A percentile compares a stretch with the other conserved stretches of the same genome.
phyloP scores from a whole-genome alignment of 2,329 filamentous ascomycete species.

The Cercospora brassicicola region DNA sequence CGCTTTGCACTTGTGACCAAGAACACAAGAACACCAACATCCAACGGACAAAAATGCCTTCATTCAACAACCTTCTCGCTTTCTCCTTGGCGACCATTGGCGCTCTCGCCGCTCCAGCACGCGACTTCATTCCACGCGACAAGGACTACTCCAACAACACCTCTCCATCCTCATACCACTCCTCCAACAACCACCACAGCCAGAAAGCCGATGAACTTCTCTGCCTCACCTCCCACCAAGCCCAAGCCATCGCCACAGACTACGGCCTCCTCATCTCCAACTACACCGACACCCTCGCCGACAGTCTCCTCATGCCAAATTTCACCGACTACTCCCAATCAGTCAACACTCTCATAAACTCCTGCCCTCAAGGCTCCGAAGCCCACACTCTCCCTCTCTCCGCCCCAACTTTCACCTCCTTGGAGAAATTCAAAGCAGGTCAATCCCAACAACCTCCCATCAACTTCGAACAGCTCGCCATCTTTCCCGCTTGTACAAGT shows the following conservation, averaged over 20 bases:
- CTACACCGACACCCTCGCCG: conserved; percentile 32
- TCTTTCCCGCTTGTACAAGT: conserved; percentile 35
- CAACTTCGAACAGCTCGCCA: conserved; percentile 35
- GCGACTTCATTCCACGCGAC: conserved; percentile 29
- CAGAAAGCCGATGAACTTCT: conserved; percentile 8
- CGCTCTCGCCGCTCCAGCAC: conserved; percentile 20
- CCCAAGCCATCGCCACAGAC: conserved; percentile 32
- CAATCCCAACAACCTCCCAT: conserved; percentile 37
- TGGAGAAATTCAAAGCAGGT: conserved; percentile 32
- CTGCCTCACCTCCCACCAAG: conserved; percentile 29
- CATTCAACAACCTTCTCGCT: not conserved
- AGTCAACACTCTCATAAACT: conserved; percentile 39
- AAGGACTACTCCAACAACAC: conserved; percentile 33
- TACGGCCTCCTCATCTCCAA: conserved; percentile 35
- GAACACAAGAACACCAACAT: not conserved
- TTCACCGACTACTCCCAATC: conserved; percentile 39
- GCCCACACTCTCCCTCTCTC: conserved; percentile 28
- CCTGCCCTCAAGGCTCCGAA: conserved; percentile 33
- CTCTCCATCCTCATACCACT: conserved; percentile 26
- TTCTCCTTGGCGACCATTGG: conserved; percentile 10
- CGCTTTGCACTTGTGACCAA: not conserved
- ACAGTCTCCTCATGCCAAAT: conserved; percentile 28
- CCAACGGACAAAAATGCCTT: conserved; percentile 6
- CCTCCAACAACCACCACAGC: conserved; percentile 20
- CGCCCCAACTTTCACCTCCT: conserved; percentile 33